Conservation (phyloP, 208 protist genomes). For the Trypanosoma theileri region DNA sequence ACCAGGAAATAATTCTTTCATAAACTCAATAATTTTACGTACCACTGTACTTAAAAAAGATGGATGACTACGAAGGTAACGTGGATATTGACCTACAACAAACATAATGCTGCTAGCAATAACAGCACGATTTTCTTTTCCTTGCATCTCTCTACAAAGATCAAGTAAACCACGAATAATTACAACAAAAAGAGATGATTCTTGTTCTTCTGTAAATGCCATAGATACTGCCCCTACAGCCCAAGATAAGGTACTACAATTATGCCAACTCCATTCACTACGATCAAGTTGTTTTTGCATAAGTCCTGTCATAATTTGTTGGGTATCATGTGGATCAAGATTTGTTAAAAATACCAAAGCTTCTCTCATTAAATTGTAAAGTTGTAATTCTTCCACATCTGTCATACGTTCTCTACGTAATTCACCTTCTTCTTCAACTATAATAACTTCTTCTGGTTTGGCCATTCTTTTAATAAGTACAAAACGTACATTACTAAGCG, state of each 20-base stretch:
- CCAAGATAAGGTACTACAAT: slow-evolving; percentile 99
- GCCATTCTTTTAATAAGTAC: slow-evolving; percentile 98
- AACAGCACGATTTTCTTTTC: slow-evolving; percentile 98
- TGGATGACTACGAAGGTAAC: slow-evolving; percentile 97
- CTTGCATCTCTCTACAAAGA: slow-evolving; percentile 94
- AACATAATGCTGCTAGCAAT: slow-evolving; percentile 99
- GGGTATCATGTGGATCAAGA: slow-evolving; percentile 94
- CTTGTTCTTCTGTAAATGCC: slow-evolving; percentile 94
- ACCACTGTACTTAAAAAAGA: slow-evolving; percentile 98
- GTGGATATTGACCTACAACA: slow-evolving; percentile 99
- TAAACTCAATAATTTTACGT: slow-evolving; percentile 99
- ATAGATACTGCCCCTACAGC: slow-evolving; percentile 98
- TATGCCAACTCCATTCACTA: slow-evolving; percentile 95
- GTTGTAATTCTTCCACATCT: slow-evolving; percentile 96
- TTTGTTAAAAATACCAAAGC: slow-evolving; percentile 98
- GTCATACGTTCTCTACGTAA: slow-evolving; percentile 95
- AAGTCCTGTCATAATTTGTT: slow-evolving; percentile 94
- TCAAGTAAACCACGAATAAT: slow-evolving; percentile 98
- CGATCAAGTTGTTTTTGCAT: slow-evolving; percentile 83
- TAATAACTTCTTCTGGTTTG: slow-evolving; percentile 99
- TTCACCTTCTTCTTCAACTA: slow-evolving; percentile 98
- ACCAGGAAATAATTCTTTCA: slow-evolving; percentile 98
- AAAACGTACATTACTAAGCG: slow-evolving; percentile 92
- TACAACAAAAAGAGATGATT: slow-evolving; percentile 97
- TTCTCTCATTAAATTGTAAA: slow-evolving; percentile 98